These are phyloP conservation scores for Backusella parvicylindrica DNA, from an alignment of 192 early-diverging fungal species.

Conservation along the genomic window DNA sequence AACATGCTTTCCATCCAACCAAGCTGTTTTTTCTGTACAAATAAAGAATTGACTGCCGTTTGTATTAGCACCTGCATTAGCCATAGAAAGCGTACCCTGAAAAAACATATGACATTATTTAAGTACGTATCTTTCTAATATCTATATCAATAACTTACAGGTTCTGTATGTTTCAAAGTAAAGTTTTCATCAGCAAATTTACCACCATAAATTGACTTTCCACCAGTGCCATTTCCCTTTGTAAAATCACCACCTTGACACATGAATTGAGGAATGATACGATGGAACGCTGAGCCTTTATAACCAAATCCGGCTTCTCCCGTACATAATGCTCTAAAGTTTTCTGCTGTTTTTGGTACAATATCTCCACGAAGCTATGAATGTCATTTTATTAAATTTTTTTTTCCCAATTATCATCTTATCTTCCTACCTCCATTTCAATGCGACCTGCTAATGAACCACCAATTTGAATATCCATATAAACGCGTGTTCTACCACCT, in stretches of 20 bases:
- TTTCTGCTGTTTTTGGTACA: constrained; percentile 81
- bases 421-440: constrained; percentile 26
- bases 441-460: constrained; percentile 33
- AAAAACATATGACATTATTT: constrained; percentile 40
- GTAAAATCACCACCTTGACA: constrained; percentile 86
- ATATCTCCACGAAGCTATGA: constrained; percentile 57
- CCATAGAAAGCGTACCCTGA: constrained; percentile 87
- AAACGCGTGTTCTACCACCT: constrained; percentile 31
- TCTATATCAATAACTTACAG: too few species aligned
- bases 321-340: constrained; percentile 95
- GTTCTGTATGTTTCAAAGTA: constrained; percentile 34
- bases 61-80: constrained; percentile 82
- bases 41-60: constrained; percentile 97
- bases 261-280: constrained; percentile 72
- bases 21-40: constrained; percentile 70
- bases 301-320: constrained; percentile 87
- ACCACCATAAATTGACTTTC: constrained; percentile 78
- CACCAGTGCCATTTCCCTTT: constrained; percentile 70
- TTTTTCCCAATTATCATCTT: not conserved
- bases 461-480: constrained; percentile 41
- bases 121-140: too few species aligned
- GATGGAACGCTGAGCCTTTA: constrained; percentile 80
- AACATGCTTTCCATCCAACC: constrained; percentile 85
- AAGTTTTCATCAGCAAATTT: constrained; percentile 55
- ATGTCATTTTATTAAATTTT: not conserved